A percentile compares a stretch with the other conserved stretches of the same genome.
phyloP scores from a whole-genome alignment of 164 flowering plant species.

The Nymphaea colorata region DNA sequence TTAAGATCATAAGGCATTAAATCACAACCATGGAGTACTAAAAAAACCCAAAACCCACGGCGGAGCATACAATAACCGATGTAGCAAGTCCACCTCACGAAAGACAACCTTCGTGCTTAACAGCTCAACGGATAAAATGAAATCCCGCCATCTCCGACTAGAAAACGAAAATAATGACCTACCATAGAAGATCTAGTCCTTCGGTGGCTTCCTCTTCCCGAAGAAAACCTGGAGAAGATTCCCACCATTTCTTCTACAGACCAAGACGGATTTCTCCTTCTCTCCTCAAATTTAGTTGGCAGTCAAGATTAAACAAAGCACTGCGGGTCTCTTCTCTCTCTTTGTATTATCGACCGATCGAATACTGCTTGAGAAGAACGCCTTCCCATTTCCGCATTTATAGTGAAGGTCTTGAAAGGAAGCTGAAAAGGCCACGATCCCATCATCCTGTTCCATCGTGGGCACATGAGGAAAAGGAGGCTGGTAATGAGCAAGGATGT shows the following conservation, averaged over 20 bases:
- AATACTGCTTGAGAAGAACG: neutral
- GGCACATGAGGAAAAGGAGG: neutral
- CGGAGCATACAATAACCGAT: neutral
- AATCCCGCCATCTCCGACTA: too few species aligned
- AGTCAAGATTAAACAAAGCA: neutral
- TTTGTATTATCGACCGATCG: neutral
- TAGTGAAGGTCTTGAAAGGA: neutral
- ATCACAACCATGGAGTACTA: neutral
- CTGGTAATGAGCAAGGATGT: neutral
- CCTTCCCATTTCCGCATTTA: constrained; percentile 4
- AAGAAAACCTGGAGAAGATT: neutral
- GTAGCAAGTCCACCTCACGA: neutral
- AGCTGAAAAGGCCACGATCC: neutral
- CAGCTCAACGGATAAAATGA: too few species aligned
- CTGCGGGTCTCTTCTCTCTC: neutral
- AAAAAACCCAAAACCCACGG: too few species aligned
- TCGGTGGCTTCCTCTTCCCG: neutral
- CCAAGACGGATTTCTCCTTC: neutral
- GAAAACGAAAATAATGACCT: neutral
- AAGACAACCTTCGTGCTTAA: neutral
- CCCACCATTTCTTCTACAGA: neutral
- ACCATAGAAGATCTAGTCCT: neutral
- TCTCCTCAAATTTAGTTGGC: neutral
- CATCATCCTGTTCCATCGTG: neutral
- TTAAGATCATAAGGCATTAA: neutral